A percentile compares a stretch with the other conserved stretches of the same genome.
Conservation (phyloP, 2,329 filamentous ascomycete species). For the Lecanicillium sp. region DNA sequence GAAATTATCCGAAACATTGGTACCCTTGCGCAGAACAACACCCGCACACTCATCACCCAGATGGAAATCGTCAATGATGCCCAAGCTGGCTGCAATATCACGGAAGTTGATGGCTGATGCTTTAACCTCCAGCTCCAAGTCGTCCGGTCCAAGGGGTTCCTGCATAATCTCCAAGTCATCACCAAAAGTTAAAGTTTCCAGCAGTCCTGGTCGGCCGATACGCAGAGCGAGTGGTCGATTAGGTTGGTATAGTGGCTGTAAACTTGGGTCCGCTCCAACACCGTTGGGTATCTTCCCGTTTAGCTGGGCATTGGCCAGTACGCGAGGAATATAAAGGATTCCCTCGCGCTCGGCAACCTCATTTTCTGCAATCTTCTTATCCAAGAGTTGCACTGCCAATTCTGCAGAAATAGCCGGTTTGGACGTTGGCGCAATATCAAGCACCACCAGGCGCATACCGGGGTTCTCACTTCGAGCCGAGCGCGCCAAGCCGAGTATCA, state of each 20-base stretch:
- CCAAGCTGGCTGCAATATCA: slow-evolving; percentile 25
- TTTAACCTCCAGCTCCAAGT: slow-evolving; percentile 11
- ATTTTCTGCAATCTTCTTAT: slow-evolving; percentile 12
- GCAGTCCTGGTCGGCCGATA: slow-evolving; percentile 15
- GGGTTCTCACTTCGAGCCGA: neutral
- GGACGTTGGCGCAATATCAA: slow-evolving; percentile 10
- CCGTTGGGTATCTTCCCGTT: slow-evolving; percentile 17
- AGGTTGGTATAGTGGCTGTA: slow-evolving; percentile 1
- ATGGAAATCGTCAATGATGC: slow-evolving; percentile 14
- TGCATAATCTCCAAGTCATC: slow-evolving; percentile 13
- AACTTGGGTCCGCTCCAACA: neutral
- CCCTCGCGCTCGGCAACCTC: slow-evolving; percentile 16
- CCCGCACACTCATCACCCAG: slow-evolving; percentile 19
- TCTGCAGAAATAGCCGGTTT: neutral
- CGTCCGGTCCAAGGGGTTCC: neutral
- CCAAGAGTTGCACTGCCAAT: slow-evolving; percentile 9
- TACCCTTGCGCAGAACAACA: slow-evolving; percentile 12
- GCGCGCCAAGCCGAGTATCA: neutral
- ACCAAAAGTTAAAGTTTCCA: slow-evolving; percentile 20
- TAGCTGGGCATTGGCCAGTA: slow-evolving; percentile 15
- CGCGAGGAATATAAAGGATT: slow-evolving; percentile 14
- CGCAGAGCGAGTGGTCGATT: slow-evolving; percentile 10
- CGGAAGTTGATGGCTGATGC: slow-evolving; percentile 24
- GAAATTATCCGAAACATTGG: slow-evolving; percentile 13
- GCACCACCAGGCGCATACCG: neutral